Conservation (phyloP, 768 basidiomycete genomes). For the Trametes villosa region DNA sequence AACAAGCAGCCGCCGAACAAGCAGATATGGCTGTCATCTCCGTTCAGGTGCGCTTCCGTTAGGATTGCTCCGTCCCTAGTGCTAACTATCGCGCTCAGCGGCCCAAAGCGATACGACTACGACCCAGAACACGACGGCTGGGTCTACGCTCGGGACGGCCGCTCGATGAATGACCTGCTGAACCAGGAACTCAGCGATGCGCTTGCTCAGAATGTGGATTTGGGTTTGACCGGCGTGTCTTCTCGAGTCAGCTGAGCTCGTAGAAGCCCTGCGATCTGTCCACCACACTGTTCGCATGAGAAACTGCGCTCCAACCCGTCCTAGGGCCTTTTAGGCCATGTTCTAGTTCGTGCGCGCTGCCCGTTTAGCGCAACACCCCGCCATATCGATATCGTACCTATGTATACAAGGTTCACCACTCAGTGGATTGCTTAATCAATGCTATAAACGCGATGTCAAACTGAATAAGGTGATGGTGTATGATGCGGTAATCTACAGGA, state of each 20-base stretch:
- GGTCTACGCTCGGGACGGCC: constrained; percentile 76
- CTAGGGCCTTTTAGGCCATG: too few species aligned
- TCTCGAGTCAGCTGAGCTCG: constrained; percentile 22
- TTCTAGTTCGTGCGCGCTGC: too few species aligned
- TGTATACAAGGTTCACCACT: neutral
- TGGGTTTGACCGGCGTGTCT: constrained; percentile 38
- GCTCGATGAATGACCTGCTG: constrained; percentile 61
- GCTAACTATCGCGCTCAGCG: constrained; percentile 49
- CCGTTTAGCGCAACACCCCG: neutral
- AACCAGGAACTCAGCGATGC: constrained; percentile 65
- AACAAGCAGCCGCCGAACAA: constrained; percentile 98
- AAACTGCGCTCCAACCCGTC: neutral
- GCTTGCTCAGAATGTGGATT: constrained; percentile 40
- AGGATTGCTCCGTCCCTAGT: neutral
- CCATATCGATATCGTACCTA: neutral
- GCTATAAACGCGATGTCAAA: neutral
- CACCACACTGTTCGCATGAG: neutral
- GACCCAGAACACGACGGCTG: constrained; percentile 58
- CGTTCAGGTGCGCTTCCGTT: constrained; percentile 65
- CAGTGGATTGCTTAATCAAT: neutral
- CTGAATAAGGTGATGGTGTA: neutral
- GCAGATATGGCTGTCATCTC: constrained; percentile 95
- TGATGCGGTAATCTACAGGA: neutral
- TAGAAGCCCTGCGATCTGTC: neutral
- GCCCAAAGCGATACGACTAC: constrained; percentile 92